These are phyloP conservation scores for Chrysanthemum makinoi DNA, from an alignment of 129 eudicot genomes.

Conservation along the genomic window DNA sequence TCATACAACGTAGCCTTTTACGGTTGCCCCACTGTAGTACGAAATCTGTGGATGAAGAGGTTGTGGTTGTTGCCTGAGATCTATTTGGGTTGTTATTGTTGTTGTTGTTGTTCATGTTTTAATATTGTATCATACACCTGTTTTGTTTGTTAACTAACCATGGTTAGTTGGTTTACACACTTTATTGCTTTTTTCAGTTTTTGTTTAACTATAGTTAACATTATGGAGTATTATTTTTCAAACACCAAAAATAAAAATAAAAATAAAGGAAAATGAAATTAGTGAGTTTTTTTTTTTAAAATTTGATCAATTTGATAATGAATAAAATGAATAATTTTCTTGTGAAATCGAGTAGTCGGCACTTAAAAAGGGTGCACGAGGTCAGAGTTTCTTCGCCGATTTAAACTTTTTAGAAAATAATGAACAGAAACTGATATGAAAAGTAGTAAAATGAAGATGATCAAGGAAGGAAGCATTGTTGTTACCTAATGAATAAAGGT, in stretches of 20 bases:
- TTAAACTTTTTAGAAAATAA: too few species aligned
- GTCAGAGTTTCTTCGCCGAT: too few species aligned
- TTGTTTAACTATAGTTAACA: slow-evolving; percentile 29
- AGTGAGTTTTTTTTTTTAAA: too few species aligned
- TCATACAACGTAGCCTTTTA: slow-evolving; percentile 72
- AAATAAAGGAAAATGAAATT: background rate
- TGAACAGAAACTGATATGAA: too few species aligned
- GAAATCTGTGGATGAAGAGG: slow-evolving; percentile 53
- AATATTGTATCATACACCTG: slow-evolving; percentile 40
- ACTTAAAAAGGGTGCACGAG: too few species aligned
- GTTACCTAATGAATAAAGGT: too few species aligned
- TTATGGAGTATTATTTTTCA: background rate
- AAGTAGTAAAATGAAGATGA: too few species aligned
- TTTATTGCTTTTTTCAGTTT: background rate
- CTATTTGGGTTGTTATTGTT: slow-evolving; percentile 7
- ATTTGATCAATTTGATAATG: background rate
- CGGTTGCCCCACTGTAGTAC: slow-evolving; percentile 84
- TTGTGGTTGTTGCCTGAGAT: slow-evolving; percentile 18
- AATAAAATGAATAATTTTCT: background rate
- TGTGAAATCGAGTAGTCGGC: too few species aligned
- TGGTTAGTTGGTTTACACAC: slow-evolving; percentile 35
- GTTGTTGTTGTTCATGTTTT: slow-evolving; percentile 49
- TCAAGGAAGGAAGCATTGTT: too few species aligned
- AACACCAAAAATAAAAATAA: background rate
- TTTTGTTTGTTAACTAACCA: slow-evolving; percentile 33